A percentile compares a stretch with the other conserved stretches of the same genome.
Evolutionary conservation across 129 eudicot species (phyloP).

Genomic region (Artemisia annua): DNA sequence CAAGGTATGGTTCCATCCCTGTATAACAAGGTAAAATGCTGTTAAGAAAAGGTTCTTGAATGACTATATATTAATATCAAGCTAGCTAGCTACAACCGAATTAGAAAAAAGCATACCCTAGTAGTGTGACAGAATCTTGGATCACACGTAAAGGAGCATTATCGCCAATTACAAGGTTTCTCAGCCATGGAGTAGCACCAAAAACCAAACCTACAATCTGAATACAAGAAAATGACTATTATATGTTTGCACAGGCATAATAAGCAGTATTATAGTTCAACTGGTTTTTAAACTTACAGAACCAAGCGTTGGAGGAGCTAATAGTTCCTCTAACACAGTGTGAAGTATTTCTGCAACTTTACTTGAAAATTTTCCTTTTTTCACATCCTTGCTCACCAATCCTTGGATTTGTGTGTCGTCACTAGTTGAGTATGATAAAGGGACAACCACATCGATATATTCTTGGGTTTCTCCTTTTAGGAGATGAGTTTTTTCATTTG

Average conservation of each 20-base stretch:
- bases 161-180: slow-evolving; percentile 60
- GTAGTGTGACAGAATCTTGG: slow-evolving; percentile 58
- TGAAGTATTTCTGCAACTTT: slow-evolving; percentile 41
- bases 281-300: slow-evolving; percentile 48
- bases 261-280: not conserved
- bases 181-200: slow-evolving; percentile 65
- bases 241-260: not conserved
- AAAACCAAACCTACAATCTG: slow-evolving; percentile 67
- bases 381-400: slow-evolving; percentile 24
- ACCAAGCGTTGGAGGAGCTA: slow-evolving; percentile 84
- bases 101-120: slow-evolving; percentile 52
- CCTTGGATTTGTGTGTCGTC: slow-evolving; percentile 31
- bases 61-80: not conserved
- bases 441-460: slow-evolving; percentile 31
- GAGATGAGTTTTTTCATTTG: slow-evolving; percentile 54
- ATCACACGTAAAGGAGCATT: slow-evolving; percentile 75
- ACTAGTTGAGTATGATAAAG: slow-evolving; percentile 33
- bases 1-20: slow-evolving; percentile 88
- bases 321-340: slow-evolving; percentile 55
- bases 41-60: not conserved
- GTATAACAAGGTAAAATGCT: slow-evolving; percentile 23
- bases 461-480: slow-evolving; percentile 40
- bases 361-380: slow-evolving; percentile 29
- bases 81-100: not conserved
- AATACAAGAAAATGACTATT: not conserved